These are phyloP conservation scores for Phoma herbarum DNA, from an alignment of 2,329 filamentous ascomycete species.

Conservation along the genomic window DNA sequence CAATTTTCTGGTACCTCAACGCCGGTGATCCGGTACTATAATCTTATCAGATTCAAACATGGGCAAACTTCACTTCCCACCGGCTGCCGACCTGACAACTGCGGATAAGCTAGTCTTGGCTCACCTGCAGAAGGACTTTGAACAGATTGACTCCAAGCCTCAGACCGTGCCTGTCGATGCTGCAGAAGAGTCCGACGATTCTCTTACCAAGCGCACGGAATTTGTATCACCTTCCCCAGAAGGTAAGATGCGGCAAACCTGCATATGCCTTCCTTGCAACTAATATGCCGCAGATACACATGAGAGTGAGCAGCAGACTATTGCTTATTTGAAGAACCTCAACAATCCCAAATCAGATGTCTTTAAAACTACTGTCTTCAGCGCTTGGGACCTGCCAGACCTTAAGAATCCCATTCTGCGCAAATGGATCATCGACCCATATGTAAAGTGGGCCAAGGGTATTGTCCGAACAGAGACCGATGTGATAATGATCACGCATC, in stretches of 20 bases:
- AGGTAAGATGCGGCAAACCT: constrained; percentile 25
- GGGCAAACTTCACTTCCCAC: constrained; percentile 44
- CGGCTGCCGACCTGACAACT: constrained; percentile 42
- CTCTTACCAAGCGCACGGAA: constrained; percentile 36
- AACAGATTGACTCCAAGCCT: constrained; percentile 23
- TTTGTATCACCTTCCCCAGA: constrained; percentile 43
- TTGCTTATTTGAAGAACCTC: constrained; percentile 57
- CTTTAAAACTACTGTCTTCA: constrained; percentile 66
- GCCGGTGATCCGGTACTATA: background rate
- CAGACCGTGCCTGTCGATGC: constrained; percentile 14
- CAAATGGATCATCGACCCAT: constrained; percentile 65
- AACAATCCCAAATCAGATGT: constrained; percentile 59
- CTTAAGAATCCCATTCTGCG: constrained; percentile 51
- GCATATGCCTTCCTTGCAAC: background rate
- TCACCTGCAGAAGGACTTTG: constrained; percentile 42
- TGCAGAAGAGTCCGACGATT: constrained; percentile 38
- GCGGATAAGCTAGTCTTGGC: constrained; percentile 44
- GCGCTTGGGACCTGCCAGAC: constrained; percentile 60
- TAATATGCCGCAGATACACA: constrained; percentile 35
- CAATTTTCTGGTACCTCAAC: constrained; percentile 4
- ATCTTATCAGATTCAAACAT: constrained; percentile 25
- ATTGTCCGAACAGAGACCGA: constrained; percentile 74
- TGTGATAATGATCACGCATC: constrained; percentile 79
- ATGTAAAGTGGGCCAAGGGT: constrained; percentile 63
- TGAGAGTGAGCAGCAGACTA: constrained; percentile 47